Evolutionary conservation across 106 monocot genomes (phyloP).

Genomic region (Platanthera guangdongensis): DNA sequence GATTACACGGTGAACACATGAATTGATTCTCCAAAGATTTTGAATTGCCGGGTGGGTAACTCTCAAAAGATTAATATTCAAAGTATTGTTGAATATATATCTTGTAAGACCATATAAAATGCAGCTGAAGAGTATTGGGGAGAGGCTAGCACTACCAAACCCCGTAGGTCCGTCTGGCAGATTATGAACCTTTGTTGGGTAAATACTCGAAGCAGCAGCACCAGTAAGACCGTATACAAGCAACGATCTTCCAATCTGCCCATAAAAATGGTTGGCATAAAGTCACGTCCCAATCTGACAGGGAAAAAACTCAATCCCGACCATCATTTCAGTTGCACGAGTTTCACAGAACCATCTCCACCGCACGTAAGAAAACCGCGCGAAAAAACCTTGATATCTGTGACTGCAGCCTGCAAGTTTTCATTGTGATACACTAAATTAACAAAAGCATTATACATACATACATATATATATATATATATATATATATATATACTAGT

Average conservation of each 20-base stretch:
- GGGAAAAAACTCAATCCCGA: background rate
- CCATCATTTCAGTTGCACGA: conserved; percentile 39
- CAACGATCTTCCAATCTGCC: background rate
- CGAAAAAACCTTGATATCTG: conserved; percentile 69
- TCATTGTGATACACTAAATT: background rate
- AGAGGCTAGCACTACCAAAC: too few relatives aligned
- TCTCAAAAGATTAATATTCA: too few relatives aligned
- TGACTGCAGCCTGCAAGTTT: conserved; percentile 73
- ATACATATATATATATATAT: too few relatives aligned
- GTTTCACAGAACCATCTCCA: conserved; percentile 90
- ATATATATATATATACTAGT: too few relatives aligned
- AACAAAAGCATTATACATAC: background rate
- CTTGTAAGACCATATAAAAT: too few relatives aligned
- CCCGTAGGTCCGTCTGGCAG: too few relatives aligned
- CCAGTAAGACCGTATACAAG: background rate
- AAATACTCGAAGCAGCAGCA: background rate
- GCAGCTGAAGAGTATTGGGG: too few relatives aligned
- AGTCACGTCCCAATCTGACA: background rate
- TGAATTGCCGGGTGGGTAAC: too few relatives aligned
- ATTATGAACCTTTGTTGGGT: too few relatives aligned
- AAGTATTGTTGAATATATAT: too few relatives aligned
- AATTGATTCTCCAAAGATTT: too few relatives aligned
- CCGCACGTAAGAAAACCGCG: conserved; percentile 91
- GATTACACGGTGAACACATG: too few relatives aligned
- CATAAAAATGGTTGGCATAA: background rate